Evolutionary conservation across 257 asterid genomes (phyloP), one percentile per base, ranked within the genome.

Genomic region (Solanum paucissectum): DNA sequence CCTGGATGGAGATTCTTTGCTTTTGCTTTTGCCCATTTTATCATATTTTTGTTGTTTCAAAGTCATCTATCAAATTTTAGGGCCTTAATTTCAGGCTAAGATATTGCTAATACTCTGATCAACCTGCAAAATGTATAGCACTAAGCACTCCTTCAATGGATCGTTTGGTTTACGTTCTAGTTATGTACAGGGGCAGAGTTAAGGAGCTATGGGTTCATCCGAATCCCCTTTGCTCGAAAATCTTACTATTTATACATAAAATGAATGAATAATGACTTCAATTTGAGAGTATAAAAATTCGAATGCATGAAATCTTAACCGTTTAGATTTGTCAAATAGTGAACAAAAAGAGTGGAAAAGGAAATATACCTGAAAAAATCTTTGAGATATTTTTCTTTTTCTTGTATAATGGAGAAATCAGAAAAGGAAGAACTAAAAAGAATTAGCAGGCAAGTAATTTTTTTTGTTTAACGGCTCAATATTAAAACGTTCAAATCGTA

Each of bases 11-110:
- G 52, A 84, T 14, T 86, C 92, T 75, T 20, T 64, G 60, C 88
- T 88, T 68, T 90, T 89, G 85, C 87, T 87, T 29, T 91, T 73
- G 46, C 92, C 93, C 96, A 94, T 93, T 44, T 85, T 90, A 58
- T 87, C 79, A 82, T 82, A 49, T 29, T 49, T 81, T 81, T 29
- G 29, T 32, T 88, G 27, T 86, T 69, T 38, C 71, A 29, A 82
- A 49, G 25, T 32, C 85, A 79, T 79, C 14, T 49, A 29, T 81
- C 29, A 46, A 49, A 9, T 20, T 16, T 29, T 49, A 82, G 29
- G 66, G 85, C 40, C 66, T 79, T 21, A 60, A 2, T 60, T 44
- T 44, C 66, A 44, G 37, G 25, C 25, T 27, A 79, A 79, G 14
- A 79, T 79, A 72, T 72, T 32, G 79, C 52, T 36, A 36, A 7